Evolutionary conservation across 73 alveolate genomes (phyloP).

Genomic region (Paraurostyla sp.): DNA sequence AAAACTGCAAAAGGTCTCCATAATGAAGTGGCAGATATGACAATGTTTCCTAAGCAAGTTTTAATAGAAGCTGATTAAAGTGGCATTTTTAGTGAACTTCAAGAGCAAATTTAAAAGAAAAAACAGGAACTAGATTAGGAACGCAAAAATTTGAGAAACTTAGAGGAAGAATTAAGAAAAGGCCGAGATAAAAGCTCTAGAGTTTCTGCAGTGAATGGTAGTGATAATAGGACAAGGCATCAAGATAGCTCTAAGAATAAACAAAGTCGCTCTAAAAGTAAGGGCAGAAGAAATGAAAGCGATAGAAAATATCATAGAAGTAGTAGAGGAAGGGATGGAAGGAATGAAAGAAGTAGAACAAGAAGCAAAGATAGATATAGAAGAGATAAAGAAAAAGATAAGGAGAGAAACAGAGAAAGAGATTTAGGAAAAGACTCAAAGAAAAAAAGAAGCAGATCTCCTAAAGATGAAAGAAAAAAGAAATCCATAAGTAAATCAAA

Average conservation of each 20-base stretch:
- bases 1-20: background rate
- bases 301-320: background rate
- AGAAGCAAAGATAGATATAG: background rate
- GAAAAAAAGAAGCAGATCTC: background rate
- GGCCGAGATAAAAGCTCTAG: too few species aligned
- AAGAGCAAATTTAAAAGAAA: background rate
- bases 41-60: background rate
- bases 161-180: too few species aligned
- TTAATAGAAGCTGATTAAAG: background rate
- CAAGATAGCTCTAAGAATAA: too few species aligned
- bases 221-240: too few species aligned
- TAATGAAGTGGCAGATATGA: background rate
- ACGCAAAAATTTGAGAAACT: too few species aligned
- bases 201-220: too few species aligned
- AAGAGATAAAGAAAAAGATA: background rate
- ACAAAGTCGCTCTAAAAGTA: background rate
- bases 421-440: background rate
- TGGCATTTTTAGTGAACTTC: background rate
- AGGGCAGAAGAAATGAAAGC: background rate
- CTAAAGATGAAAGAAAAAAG: background rate
- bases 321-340: background rate
- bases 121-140: background rate
- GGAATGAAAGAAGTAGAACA: background rate
- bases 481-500: background rate
- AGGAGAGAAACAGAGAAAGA: background rate